Base-by-base conservation (phyloP, 2,329 filamentous ascomycete species). In the Clarireedia monteithiana region DNA sequence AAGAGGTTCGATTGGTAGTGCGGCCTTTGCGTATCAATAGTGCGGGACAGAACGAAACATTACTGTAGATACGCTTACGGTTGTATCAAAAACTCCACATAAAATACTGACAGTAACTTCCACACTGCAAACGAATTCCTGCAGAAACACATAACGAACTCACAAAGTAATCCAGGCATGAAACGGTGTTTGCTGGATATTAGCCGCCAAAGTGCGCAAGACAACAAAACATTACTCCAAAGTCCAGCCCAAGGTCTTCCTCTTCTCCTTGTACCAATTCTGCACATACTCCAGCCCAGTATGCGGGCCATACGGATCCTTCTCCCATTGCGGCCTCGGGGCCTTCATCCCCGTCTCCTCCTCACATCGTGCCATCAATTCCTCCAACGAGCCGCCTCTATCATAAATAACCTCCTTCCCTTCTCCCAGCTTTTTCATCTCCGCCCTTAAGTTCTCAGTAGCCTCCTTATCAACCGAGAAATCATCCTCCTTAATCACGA, bases 221-320 rank as follows among this genome's bases (percentile, higher is more conserved):
- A 34, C 12, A 34, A 34, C 30, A 14, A 34, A 34, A 34, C 3
- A 30, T 34, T 12, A 53, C 39, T 53, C 6, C 34, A 48, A 48
- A 15, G 24, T n/a, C 44, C 44, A 48, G 17, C 42, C 51, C 23
- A 24, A 9, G 3, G 6, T 27, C 12, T 48, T 14, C 30, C 51
- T 47, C 30, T 53, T 53, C 51, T 53, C 34, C 51, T 40, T 40
- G 9, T 27, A 53, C 51, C 51, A 40, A 6, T 47, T 17, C 14
- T 39, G 42, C 17, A 53, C 51, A 39, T 53, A 53, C 10, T 53
- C 23, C n/a, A 53, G 5, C 34, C 51, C 23, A 1, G 23, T 53
- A 40, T 53, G 44, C 30, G 51, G 42, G 7, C 30, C 44, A 15
- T 53, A 39, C 14, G 51, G 51, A 39, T 53, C 51, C n/a, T 53